phyloP scores from a whole-genome alignment of 2,329 filamentous ascomycete species.

The Celoporthe dispersa region DNA sequence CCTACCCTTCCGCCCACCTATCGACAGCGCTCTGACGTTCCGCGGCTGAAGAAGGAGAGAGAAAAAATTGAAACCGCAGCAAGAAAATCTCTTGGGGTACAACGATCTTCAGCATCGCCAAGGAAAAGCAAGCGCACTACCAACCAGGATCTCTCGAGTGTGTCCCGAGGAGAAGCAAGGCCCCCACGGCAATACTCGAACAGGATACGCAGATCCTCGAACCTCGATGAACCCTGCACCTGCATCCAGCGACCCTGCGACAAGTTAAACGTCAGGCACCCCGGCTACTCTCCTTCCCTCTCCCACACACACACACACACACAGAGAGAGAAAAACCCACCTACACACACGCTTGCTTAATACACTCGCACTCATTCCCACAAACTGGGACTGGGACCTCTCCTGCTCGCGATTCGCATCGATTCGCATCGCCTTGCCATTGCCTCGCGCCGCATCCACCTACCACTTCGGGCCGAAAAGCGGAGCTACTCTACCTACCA shows the following conservation, averaged over 20 bases:
- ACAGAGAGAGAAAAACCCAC: background rate
- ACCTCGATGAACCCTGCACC: constrained; percentile 14
- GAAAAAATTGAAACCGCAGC: background rate
- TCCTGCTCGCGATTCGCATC: constrained; percentile 2
- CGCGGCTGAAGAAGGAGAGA: background rate
- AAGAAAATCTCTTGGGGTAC: background rate
- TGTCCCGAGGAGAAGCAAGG: background rate
- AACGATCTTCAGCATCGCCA: background rate
- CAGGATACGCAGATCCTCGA: constrained; percentile 7
- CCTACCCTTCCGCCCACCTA: background rate
- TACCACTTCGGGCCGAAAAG: constrained; percentile 14
- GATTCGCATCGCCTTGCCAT: constrained; percentile 11
- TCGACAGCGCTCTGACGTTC: background rate
- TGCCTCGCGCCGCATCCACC: constrained; percentile 6
- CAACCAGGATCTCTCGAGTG: background rate
- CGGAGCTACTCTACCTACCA: constrained; percentile 8
- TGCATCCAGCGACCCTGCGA: constrained; percentile 8
- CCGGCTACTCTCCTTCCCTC: background rate
- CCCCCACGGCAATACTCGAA: background rate
- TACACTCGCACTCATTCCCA: background rate
- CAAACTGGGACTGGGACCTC: background rate
- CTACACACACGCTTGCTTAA: background rate
- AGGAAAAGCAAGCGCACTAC: background rate
- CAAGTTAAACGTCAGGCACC: constrained; percentile 14
- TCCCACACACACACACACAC: background rate